A percentile compares a stretch with the other conserved stretches of the same genome.
These are phyloP conservation scores for Sclerotinia sclerotiorum DNA, from an alignment of 2,329 filamentous ascomycete species.

Conservation along the genomic window DNA sequence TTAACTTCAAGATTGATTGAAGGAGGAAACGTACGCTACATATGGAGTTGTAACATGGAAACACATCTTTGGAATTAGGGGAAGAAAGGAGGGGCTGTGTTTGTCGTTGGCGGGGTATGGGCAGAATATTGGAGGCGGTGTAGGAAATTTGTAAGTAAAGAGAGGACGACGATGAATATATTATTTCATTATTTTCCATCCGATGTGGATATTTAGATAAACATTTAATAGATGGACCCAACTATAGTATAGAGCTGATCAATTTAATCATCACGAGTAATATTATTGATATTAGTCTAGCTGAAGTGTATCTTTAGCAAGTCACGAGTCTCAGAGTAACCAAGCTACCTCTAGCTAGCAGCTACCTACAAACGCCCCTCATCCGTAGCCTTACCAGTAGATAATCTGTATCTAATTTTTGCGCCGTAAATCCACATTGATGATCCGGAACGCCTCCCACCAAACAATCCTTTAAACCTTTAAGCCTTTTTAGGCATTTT, in stretches of 20 bases:
- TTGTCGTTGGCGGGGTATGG: slow-evolving; percentile 6
- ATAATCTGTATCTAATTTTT: not conserved
- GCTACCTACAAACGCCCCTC: slow-evolving; percentile 1
- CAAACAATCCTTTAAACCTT: not conserved
- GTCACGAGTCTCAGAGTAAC: not conserved
- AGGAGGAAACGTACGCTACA: not conserved
- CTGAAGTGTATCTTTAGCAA: not conserved
- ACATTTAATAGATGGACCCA: not conserved
- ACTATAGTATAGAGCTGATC: not conserved
- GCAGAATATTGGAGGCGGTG: slow-evolving; percentile 11
- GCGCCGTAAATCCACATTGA: not conserved
- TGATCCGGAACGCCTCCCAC: slow-evolving; percentile 2
- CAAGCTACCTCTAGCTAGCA: slow-evolving; percentile 1
- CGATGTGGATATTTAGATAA: not conserved
- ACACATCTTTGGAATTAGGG: not conserved
- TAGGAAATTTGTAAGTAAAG: not conserved
- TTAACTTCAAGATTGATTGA: not conserved
- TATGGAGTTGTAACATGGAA: not conserved
- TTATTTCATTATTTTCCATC: slow-evolving; percentile 5
- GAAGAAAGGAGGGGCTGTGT: not conserved
- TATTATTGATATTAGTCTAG: not conserved
- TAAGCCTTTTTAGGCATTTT: slow-evolving; percentile 32
- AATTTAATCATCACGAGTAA: not conserved
- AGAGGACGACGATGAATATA: not conserved
- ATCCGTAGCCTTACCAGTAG: not conserved